These are phyloP conservation scores for Phytophthora hibernalis DNA, from an alignment of 352 stramenopile species.

Conservation along the genomic window DNA sequence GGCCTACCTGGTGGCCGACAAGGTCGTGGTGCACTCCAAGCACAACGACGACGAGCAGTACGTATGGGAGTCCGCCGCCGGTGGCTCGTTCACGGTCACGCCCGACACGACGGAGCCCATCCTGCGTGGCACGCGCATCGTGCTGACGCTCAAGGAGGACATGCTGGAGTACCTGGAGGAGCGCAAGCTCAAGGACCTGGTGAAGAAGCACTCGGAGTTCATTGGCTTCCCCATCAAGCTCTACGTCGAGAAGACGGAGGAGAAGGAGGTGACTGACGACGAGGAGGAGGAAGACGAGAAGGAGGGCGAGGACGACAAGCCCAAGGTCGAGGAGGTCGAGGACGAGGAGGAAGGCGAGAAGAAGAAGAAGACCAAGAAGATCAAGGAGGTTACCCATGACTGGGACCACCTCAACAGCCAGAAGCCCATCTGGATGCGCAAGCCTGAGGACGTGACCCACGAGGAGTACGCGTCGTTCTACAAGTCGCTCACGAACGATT, in stretches of 20 bases:
- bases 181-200: conserved; percentile 98
- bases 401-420: conserved; percentile 99
- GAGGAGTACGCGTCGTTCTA: conserved; percentile 99
- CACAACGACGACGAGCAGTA: conserved; percentile 99
- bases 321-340: conserved; percentile 97
- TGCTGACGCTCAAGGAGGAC: conserved; percentile 99
- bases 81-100: conserved; percentile 97
- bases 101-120: conserved; percentile 91
- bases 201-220: conserved; percentile 99
- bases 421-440: conserved; percentile 99
- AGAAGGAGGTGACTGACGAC: conserved; percentile 99
- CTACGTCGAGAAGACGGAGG: conserved; percentile 99
- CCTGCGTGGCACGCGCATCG: conserved; percentile 94
- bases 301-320: conserved; percentile 95
- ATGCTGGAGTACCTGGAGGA: conserved; percentile 99
- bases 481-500: conserved; percentile 99
- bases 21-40: conserved; percentile 98
- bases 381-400: conserved; percentile 98
- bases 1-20: conserved; percentile 99
- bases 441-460: conserved; percentile 98
- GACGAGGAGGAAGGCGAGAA: conserved; percentile 96
- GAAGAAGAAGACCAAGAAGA: conserved; percentile 99
- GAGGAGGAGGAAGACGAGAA: conserved; percentile 98
- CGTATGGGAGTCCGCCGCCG: conserved; percentile 97
- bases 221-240: conserved; percentile 99